Evolutionary conservation across 805 yeast genomes (phyloP).

Genomic region (Nakazawaea ambrosiae): DNA sequence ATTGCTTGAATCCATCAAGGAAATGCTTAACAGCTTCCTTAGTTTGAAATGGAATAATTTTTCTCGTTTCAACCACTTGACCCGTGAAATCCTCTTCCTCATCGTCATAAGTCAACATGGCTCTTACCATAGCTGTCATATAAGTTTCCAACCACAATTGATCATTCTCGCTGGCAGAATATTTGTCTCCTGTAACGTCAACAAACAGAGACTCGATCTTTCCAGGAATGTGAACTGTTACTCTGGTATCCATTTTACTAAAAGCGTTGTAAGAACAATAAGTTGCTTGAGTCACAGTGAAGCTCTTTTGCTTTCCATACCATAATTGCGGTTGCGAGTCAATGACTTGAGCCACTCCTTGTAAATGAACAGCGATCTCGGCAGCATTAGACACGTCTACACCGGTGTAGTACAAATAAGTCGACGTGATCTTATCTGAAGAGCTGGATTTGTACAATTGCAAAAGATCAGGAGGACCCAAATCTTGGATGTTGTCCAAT

Average conservation of each 20-base stretch:
- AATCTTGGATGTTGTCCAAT: constrained; percentile 49
- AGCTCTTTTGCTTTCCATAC: constrained; percentile 71
- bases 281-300: constrained; percentile 65
- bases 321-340: constrained; percentile 60
- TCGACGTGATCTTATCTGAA: constrained; percentile 52
- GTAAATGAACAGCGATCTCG: constrained; percentile 69
- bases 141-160: constrained; percentile 55
- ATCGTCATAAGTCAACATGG: constrained; percentile 60
- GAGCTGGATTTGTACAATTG: constrained; percentile 30
- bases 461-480: constrained; percentile 69
- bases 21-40: constrained; percentile 45
- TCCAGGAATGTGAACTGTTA: constrained; percentile 72
- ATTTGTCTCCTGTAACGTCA: constrained; percentile 43
- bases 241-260: constrained; percentile 61
- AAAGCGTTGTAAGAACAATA: constrained; percentile 60
- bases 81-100: constrained; percentile 63
- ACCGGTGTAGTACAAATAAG: constrained; percentile 70
- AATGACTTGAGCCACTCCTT: constrained; percentile 58
- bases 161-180: constrained; percentile 37
- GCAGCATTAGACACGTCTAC: constrained; percentile 72
- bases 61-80: constrained; percentile 75
- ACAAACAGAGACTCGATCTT: constrained; percentile 46
- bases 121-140: constrained; percentile 66
- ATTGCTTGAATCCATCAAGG: constrained; percentile 54
- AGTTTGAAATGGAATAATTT: constrained; percentile 64